These are phyloP conservation scores for Penicillium soppii DNA, from an alignment of 495 filamentous ascomycete genomes.

Conservation along the genomic window DNA sequence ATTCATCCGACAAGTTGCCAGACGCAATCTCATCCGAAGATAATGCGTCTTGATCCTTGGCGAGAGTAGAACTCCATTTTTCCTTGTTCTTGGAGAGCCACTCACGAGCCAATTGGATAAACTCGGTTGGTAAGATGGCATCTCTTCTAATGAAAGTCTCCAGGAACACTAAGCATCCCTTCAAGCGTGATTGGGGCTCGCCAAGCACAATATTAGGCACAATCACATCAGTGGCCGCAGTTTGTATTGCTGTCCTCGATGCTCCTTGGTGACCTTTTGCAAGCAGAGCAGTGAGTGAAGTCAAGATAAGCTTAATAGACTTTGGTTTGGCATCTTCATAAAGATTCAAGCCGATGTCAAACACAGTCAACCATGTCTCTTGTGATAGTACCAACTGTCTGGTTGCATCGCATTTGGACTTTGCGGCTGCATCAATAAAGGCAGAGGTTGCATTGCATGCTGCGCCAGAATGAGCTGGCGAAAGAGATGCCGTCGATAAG, in stretches of 20 bases:
- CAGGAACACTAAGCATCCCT: conserved; percentile 40
- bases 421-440: conserved; percentile 45
- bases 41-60: conserved; percentile 31
- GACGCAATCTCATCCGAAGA: conserved; percentile 17
- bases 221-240: conserved; percentile 22
- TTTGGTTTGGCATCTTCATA: conserved; percentile 73
- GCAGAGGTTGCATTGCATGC: conserved; percentile 48
- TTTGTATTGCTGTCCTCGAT: conserved; percentile 20
- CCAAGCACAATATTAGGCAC: conserved; percentile 40
- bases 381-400: conserved; percentile 46
- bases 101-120: conserved; percentile 27
- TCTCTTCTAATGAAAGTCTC: conserved; percentile 43
- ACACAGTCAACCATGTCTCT: conserved; percentile 55
- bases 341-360: conserved; percentile 70
- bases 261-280: conserved; percentile 44
- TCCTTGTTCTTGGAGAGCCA: conserved; percentile 36
- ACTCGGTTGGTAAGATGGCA: conserved; percentile 28
- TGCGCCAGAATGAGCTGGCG: conserved; percentile 38
- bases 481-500: conserved; percentile 37
- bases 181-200: conserved; percentile 40
- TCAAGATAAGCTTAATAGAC: conserved; percentile 70
- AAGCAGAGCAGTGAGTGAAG: conserved; percentile 54
- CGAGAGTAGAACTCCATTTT: conserved; percentile 30
- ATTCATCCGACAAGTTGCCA: conserved; percentile 7
- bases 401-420: conserved; percentile 33